These are phyloP conservation scores for Botryotinia calthae DNA, from an alignment of 2,329 filamentous ascomycete species.

Conservation along the genomic window DNA sequence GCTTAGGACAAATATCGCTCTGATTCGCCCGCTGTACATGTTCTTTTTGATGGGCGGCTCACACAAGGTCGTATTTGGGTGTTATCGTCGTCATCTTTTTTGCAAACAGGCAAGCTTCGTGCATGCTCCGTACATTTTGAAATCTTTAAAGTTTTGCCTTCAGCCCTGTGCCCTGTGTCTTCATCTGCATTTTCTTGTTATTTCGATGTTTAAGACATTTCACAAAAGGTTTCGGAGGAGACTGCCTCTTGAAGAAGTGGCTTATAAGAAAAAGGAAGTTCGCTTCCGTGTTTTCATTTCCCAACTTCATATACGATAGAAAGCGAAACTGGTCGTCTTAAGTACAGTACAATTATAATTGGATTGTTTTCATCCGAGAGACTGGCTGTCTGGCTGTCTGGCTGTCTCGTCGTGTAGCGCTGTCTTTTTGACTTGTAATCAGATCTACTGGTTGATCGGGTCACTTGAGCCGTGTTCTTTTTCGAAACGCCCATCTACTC, in stretches of 20 bases:
- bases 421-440: not conserved
- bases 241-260: not conserved
- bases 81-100: slow-evolving; percentile 6
- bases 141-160: not conserved
- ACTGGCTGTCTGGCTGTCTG: too few species aligned
- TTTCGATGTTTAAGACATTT: not conserved
- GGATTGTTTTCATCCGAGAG: not conserved
- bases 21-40: not conserved
- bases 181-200: not conserved
- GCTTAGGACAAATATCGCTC: slow-evolving; percentile 9
- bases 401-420: not conserved
- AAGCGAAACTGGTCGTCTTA: not conserved
- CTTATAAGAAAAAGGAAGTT: not conserved
- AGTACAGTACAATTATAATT: not conserved
- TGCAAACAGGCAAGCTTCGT: slow-evolving; percentile 2
- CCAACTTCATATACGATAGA: not conserved
- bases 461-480: not conserved
- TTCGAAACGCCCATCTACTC: slow-evolving; percentile 11
- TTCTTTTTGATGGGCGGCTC: not conserved
- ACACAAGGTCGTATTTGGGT: not conserved
- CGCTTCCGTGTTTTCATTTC: not conserved
- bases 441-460: not conserved
- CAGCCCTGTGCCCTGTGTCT: slow-evolving; percentile 10
- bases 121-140: not conserved
- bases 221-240: not conserved